A percentile compares a stretch with the other conserved stretches of the same genome.
Conservation (phyloP, 192 early-diverging fungal species). For the Funneliformis geosporum region DNA sequence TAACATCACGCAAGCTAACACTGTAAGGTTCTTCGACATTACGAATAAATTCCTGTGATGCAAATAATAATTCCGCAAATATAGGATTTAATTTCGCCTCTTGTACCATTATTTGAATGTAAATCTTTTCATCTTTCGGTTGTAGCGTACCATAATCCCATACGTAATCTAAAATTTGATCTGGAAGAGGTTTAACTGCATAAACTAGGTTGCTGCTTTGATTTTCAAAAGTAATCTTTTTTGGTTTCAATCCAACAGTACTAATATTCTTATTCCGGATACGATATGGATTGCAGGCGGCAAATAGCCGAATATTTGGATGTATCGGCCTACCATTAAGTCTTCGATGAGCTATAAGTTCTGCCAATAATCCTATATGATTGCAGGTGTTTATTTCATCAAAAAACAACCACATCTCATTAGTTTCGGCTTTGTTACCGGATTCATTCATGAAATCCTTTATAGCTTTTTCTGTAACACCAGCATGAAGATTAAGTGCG, state of each 20-base stretch:
- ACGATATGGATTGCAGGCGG: slow-evolving; percentile 31
- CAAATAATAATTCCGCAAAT: not conserved
- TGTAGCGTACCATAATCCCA: slow-evolving; percentile 8
- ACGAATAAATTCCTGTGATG: not conserved
- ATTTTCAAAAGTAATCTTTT: slow-evolving; percentile 11
- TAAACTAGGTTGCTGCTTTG: slow-evolving; percentile 13
- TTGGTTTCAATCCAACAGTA: too few species aligned
- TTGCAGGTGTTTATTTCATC: slow-evolving; percentile 33
- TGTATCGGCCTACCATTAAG: not conserved
- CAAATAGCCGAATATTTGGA: slow-evolving; percentile 24
- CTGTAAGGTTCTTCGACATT: not conserved
- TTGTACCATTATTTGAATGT: not conserved
- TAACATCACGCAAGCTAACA: slow-evolving; percentile 24
- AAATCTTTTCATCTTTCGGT: not conserved
- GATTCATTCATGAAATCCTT: not conserved
- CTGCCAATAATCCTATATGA: slow-evolving; percentile 9
- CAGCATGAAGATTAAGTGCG: slow-evolving; percentile 21
- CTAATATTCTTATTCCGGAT: too few species aligned
- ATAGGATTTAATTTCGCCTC: not conserved
- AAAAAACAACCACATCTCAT: slow-evolving; percentile 31
- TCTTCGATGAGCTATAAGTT: slow-evolving; percentile 15
- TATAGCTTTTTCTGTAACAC: slow-evolving; percentile 14
- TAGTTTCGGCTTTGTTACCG: not conserved
- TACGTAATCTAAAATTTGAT: too few species aligned
- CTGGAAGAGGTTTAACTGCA: not conserved